These are phyloP conservation scores for Pseudogymnoascus sp. DNA, from an alignment of 2,329 filamentous ascomycete genomes.

Conservation along the genomic window DNA sequence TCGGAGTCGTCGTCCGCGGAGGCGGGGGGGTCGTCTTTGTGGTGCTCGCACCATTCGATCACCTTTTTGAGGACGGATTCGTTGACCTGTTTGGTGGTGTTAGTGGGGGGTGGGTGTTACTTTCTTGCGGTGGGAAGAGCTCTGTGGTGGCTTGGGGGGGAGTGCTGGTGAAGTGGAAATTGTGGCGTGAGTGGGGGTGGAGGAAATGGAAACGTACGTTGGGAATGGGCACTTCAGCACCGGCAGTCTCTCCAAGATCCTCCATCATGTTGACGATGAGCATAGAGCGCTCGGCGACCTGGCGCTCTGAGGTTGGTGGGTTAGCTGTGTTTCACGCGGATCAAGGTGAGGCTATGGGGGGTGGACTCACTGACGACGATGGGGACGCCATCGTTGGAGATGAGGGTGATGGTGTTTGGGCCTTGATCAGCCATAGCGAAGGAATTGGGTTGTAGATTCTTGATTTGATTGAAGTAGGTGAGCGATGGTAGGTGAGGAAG, in stretches of 20 bases:
- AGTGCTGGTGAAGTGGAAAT: neutral
- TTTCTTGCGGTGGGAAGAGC: no score
- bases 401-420: constrained; percentile 33
- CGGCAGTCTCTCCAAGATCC: constrained; percentile 62
- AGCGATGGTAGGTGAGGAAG: neutral
- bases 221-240: constrained; percentile 63
- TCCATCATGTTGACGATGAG: constrained; percentile 98
- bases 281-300: constrained; percentile 82
- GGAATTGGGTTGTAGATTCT: neutral
- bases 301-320: constrained; percentile 50
- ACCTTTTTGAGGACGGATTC: constrained; percentile 92
- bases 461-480: neutral
- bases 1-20: constrained; percentile 84
- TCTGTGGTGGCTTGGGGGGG: constrained; percentile 8
- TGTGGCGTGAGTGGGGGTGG: constrained; percentile 10
- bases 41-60: constrained; percentile 95
- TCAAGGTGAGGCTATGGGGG: neutral
- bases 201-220: constrained; percentile 46
- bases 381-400: constrained; percentile 41
- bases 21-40: constrained; percentile 79
- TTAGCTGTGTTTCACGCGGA: neutral
- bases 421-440: constrained; percentile 9
- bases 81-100: constrained; percentile 54
- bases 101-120: constrained; percentile 3
- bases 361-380: constrained; percentile 40